A percentile compares a stretch with the other conserved stretches of the same genome.
Conservation (phyloP, 2,329 filamentous ascomycete species). For the Phaeoacremonium minimum region DNA sequence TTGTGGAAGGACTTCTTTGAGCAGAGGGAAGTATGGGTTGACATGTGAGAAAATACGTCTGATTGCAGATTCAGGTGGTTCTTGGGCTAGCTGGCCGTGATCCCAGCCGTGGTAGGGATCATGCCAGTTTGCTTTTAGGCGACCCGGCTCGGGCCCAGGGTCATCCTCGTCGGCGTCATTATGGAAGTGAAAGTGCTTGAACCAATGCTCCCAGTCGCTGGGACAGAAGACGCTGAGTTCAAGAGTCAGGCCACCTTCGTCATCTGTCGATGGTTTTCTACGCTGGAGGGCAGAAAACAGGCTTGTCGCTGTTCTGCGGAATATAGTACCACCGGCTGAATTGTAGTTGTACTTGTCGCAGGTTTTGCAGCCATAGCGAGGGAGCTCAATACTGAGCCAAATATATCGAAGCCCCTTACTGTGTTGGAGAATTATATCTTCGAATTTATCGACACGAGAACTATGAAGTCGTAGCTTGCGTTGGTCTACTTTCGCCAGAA, state of each 20-base stretch:
- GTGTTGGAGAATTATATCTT: no score
- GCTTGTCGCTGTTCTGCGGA: conserved; percentile 16
- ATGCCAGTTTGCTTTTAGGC: conserved; percentile 9
- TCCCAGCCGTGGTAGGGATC: conserved; percentile 25
- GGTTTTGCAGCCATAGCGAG: conserved; percentile 14
- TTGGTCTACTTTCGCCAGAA: no score
- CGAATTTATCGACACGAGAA: no score
- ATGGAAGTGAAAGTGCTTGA: conserved; percentile 20
- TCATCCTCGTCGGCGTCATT: conserved; percentile 14
- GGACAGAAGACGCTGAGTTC: conserved; percentile 27
- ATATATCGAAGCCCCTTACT: no score
- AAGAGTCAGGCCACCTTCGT: conserved; percentile 20
- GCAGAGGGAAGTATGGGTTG: conserved; percentile 1
- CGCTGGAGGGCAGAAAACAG: conserved; percentile 22
- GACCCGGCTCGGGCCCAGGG: conserved; percentile 1
- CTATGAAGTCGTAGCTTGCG: no score
- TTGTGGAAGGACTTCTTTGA: conserved; percentile 13
- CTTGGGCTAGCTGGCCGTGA: conserved; percentile 15
- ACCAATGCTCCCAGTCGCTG: conserved; percentile 28
- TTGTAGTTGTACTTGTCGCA: conserved; percentile 10
- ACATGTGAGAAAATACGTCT: conserved; percentile 17
- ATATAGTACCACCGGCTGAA: conserved; percentile 7
- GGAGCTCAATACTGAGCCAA: conserved; percentile 24
- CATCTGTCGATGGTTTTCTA: no score
- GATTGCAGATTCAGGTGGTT: conserved; percentile 16